Evolutionary conservation across 2,329 filamentous ascomycete species (phyloP), one percentile per base, ranked within the genome.

Genomic region (Aplosporella prunicola): DNA sequence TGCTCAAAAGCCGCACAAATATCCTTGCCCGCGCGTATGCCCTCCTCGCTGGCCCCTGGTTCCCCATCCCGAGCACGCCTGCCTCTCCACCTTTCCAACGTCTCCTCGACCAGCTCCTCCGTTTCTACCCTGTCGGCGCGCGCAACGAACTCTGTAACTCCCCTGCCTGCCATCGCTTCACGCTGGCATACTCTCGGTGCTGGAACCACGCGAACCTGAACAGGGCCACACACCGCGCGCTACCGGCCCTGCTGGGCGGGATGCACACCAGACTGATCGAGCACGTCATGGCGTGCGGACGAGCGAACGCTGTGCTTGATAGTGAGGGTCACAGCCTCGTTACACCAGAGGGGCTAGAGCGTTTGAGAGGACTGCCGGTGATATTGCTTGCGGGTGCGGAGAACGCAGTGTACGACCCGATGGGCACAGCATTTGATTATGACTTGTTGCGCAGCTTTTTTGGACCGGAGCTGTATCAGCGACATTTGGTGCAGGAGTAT

Each of bases 141-240:
- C 11, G 65, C 7, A 55, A 59, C 17, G 77, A 82, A 57, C 63
- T 76, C 3, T 82, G 78, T 60, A 72, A 65, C 51, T 78, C 68
- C 43, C 70, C 72, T 2, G 65, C 66, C 35, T 82, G 78, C 57
- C 77, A 80, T 56, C 69, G 78, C 11, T 63, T 65, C 36, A 68
- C 67, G 5, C 58, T 81, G 16, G 67, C 74, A 10, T 81, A 79
- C 46, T 77, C 76, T 23, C 68, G 61, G 18, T 52, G 63, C 56
- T 82, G 76, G 76, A 76, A 69, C 49, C 78, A 82, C 54, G 52
- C 47, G 3, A 80, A 81, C 52, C 66, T 81, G 20, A 80, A 80
- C 57, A 72, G 74, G 57, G 74, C 70, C 3, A 82, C 78, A 2
- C 78, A 81, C 55, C 59, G 67, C 1, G 69, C 77, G 49, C 69